A percentile compares a stretch with the other conserved stretches of the same genome.
Conservation (phyloP, 1,284 basidiomycete species). For the Papiliotrema laurentii region DNA sequence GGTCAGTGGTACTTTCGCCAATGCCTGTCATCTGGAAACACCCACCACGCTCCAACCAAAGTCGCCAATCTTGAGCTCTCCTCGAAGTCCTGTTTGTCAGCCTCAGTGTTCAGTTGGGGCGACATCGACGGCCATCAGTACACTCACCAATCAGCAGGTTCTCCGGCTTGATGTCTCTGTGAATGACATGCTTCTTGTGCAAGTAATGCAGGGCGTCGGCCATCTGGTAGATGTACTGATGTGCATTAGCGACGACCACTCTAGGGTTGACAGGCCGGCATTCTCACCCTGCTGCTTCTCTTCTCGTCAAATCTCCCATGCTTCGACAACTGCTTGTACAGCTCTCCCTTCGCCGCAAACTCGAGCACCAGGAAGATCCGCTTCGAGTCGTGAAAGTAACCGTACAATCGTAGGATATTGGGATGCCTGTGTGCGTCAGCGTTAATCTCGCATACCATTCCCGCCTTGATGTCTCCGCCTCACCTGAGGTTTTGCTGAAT, state of each 20-base stretch:
- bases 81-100: constrained; percentile 59
- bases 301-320: constrained; percentile 81
- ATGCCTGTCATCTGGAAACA: not conserved
- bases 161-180: constrained; percentile 98
- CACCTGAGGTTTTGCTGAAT: constrained; percentile 89
- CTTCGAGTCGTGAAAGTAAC: constrained; percentile 96
- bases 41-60: constrained; percentile 90
- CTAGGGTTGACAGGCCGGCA: constrained; percentile 1
- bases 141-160: constrained; percentile 76
- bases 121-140: not conserved
- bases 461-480: not conserved
- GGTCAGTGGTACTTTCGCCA: not conserved
- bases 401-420: constrained; percentile 87
- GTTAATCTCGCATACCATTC: not conserved
- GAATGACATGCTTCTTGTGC: constrained; percentile 95
- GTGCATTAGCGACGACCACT: constrained; percentile 7
- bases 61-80: constrained; percentile 97
- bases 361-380: constrained; percentile 98
- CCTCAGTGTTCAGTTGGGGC: not conserved
- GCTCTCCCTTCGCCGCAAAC: constrained; percentile 90
- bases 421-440: constrained; percentile 62
- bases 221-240: constrained; percentile 98
- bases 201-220: constrained; percentile 91
- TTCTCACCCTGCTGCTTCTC: constrained; percentile 61
- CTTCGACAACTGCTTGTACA: constrained; percentile 92